Conservation (phyloP, 106 monocot genomes). For the Allium fistulosum region DNA sequence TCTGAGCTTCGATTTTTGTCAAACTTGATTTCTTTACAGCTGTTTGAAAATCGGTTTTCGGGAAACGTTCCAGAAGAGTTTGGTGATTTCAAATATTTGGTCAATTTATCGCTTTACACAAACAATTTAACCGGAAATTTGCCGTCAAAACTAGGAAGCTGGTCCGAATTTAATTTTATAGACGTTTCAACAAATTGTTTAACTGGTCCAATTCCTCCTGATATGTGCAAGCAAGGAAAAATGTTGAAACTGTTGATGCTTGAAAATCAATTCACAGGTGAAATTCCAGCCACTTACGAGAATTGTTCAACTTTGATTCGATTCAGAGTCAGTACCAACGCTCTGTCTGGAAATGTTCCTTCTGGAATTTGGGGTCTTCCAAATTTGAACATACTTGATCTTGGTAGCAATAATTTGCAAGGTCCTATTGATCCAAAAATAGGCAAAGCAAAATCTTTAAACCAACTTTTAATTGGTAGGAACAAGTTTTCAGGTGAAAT, state of each 20-base stretch:
- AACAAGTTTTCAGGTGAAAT: conserved; percentile 47
- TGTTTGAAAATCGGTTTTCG: conserved; percentile 58
- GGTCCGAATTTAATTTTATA: conserved; percentile 63
- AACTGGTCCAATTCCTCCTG: conserved; percentile 69
- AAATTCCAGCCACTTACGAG: conserved; percentile 64
- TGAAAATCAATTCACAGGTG: conserved; percentile 72
- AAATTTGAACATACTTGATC: conserved; percentile 35
- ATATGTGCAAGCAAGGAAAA: conserved; percentile 70
- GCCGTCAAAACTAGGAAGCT: conserved; percentile 64
- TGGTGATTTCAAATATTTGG: conserved; percentile 61
- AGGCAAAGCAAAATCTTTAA: conserved; percentile 25
- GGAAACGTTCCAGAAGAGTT: conserved; percentile 70
- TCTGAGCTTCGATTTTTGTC: conserved; percentile 46
- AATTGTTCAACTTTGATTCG: conserved; percentile 45
- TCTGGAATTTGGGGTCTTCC: conserved; percentile 72
- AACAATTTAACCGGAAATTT: conserved; percentile 58
- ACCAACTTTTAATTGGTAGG: conserved; percentile 21
- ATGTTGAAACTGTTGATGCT: conserved; percentile 72
- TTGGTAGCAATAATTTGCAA: conserved; percentile 29
- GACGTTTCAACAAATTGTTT: conserved; percentile 81
- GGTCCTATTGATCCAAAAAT: conserved; percentile 29
- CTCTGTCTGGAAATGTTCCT: conserved; percentile 57
- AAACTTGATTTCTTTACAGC: conserved; percentile 58
- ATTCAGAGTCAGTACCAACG: conserved; percentile 71
- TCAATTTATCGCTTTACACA: conserved; percentile 56